Percentiles rank a stretch among this genome's conserved stretches.
These are phyloP conservation scores for Talaromyces trachyspermus DNA, from an alignment of 495 filamentous ascomycete genomes.

Conservation along the genomic window DNA sequence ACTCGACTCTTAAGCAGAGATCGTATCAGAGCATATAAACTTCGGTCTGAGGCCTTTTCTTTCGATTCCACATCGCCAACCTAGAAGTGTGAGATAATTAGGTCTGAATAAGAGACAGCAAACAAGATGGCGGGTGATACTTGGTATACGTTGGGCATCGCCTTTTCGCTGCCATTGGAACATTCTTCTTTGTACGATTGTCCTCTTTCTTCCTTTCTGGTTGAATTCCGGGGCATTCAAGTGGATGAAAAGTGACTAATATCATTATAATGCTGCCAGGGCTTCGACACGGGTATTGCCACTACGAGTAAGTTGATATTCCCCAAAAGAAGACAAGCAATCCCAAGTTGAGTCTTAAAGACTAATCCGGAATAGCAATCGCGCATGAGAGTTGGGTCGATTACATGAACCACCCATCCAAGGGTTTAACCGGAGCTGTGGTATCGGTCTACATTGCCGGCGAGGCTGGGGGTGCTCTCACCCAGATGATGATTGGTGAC, in stretches of 20 bases:
- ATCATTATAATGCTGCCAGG: conserved; percentile 21
- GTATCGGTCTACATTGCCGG: conserved; percentile 56
- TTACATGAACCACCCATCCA: conserved; percentile 49
- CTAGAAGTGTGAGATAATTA: too few species aligned
- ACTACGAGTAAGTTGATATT: conserved; percentile 43
- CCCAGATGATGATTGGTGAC: conserved; percentile 47
- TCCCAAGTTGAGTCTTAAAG: neutral
- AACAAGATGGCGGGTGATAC: conserved; percentile 23
- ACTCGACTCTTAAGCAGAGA: too few species aligned
- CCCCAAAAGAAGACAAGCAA: neutral
- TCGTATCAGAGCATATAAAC: too few species aligned
- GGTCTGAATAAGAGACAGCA: too few species aligned
- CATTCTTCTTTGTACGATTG: conserved; percentile 47
- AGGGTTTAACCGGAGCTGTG: conserved; percentile 50
- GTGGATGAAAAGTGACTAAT: neutral
- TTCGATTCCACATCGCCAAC: too few species aligned
- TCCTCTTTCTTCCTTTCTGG: neutral
- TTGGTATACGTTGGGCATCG: conserved; percentile 42
- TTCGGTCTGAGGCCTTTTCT: too few species aligned
- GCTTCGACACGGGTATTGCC: conserved; percentile 53
- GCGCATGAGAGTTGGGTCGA: conserved; percentile 53
- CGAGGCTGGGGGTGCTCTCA: conserved; percentile 46
- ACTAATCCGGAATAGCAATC: conserved; percentile 34
- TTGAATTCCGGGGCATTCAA: too few species aligned
- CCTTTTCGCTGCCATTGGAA: conserved; percentile 50